phyloP scores from a whole-genome alignment of 805 yeast genomes.

The Wickerhamiella slavikovae region DNA sequence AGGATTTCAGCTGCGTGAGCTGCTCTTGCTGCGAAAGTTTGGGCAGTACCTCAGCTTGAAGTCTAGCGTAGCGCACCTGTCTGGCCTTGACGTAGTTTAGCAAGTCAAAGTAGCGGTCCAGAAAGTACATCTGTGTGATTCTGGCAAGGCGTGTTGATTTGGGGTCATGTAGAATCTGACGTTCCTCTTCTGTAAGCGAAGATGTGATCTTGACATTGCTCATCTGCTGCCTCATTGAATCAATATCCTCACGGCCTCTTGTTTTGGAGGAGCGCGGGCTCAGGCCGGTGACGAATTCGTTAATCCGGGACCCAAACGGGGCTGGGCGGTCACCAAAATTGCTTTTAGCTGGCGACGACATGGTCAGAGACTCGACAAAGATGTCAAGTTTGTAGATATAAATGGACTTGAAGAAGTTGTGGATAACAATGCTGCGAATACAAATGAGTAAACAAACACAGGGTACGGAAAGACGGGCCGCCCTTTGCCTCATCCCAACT shows the following conservation, averaged over 20 bases:
- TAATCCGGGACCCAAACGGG: constrained; percentile 1
- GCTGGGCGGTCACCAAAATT: too few relatives aligned
- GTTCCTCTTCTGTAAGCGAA: constrained; percentile 9
- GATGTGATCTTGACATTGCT: neutral
- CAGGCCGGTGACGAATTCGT: constrained; percentile 3
- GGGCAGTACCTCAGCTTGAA: constrained; percentile 28
- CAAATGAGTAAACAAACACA: too few relatives aligned
- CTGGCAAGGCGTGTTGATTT: constrained; percentile 73
- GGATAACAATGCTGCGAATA: too few relatives aligned
- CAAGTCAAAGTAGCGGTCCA: constrained; percentile 91
- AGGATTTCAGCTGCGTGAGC: constrained; percentile 51
- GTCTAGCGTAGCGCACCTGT: constrained; percentile 59
- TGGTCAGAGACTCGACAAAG: too few relatives aligned
- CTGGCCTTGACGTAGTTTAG: constrained; percentile 80
- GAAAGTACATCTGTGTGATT: constrained; percentile 81
- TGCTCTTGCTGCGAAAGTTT: constrained; percentile 20
- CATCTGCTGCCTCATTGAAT: neutral
- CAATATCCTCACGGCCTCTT: neutral
- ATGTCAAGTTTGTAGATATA: too few relatives aligned
- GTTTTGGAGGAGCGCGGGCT: constrained; percentile 2
- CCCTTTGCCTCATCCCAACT: too few relatives aligned
- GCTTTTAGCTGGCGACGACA: too few relatives aligned
- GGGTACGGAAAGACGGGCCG: too few relatives aligned
- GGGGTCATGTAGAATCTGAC: constrained; percentile 35
- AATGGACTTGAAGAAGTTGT: too few relatives aligned